Percentiles rank a stretch among this genome's conserved stretches.
These are phyloP conservation scores for Arabidopsis arenosa DNA, from an alignment of 345 rosid genomes.

Conservation along the genomic window DNA sequence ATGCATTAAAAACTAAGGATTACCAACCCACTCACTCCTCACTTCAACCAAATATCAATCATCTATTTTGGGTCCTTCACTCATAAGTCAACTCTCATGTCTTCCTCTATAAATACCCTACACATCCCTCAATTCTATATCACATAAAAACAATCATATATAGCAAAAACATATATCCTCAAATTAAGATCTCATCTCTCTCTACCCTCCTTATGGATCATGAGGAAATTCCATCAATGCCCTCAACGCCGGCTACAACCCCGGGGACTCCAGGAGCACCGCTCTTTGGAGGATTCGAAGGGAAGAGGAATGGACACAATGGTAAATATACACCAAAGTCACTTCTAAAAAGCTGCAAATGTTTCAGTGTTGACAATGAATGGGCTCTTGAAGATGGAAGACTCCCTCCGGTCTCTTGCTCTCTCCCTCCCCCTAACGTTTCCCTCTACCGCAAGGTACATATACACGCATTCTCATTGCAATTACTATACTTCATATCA, in stretches of 20 bases:
- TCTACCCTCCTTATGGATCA: conserved; percentile 48
- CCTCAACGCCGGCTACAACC: conserved; percentile 78
- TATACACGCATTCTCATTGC: not conserved
- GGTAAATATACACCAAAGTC: conserved; percentile 56
- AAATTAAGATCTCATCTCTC: conserved; percentile 24
- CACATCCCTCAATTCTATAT: conserved; percentile 13
- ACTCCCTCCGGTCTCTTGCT: conserved; percentile 69
- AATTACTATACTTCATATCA: not conserved
- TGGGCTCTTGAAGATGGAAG: conserved; percentile 81
- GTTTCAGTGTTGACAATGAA: conserved; percentile 66
- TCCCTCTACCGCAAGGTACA: conserved; percentile 78
- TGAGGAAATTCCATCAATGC: conserved; percentile 69
- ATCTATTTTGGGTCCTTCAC: conserved; percentile 30
- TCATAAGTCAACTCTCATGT: conserved; percentile 45
- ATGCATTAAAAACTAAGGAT: conserved; percentile 20
- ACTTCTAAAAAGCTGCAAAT: conserved; percentile 62
- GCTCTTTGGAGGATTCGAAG: conserved; percentile 49
- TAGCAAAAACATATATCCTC: conserved; percentile 20
- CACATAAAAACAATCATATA: conserved; percentile 19
- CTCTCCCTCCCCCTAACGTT: conserved; percentile 65
- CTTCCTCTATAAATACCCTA: conserved; percentile 51
- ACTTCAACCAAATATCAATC: conserved; percentile 14
- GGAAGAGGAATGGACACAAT: conserved; percentile 45
- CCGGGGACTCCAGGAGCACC: conserved; percentile 75
- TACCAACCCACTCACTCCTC: conserved; percentile 41